phyloP scores from a whole-genome alignment of 345 rosid species.

The Balakata baccata region DNA sequence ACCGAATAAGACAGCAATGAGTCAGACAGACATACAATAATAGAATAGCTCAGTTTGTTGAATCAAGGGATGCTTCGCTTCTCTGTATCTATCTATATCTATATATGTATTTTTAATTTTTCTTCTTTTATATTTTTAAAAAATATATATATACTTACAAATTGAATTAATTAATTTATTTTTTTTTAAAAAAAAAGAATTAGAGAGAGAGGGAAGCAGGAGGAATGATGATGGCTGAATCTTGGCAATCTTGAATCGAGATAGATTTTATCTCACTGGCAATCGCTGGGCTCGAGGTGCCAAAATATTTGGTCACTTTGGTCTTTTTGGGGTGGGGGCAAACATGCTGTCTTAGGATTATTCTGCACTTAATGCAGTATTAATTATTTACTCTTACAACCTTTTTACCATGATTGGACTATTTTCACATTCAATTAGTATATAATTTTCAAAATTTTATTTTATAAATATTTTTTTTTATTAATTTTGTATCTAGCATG shows the following conservation, averaged over 20 bases:
- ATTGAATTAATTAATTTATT: no score
- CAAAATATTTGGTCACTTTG: constrained; percentile 11
- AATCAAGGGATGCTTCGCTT: constrained; percentile 54
- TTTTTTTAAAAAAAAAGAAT: no score
- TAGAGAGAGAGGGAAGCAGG: constrained; percentile 31
- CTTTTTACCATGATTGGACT: no score
- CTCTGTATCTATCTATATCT: not conserved
- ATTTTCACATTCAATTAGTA: no score
- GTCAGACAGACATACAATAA: constrained; percentile 22
- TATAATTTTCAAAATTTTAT: no score
- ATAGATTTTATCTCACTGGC: constrained; percentile 20
- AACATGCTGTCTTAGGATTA: no score
- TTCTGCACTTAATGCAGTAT: not conserved
- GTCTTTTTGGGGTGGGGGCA: constrained; percentile 6
- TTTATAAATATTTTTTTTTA: no score
- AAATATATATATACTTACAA: no score
- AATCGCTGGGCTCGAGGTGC: constrained; percentile 40
- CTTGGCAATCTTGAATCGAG: constrained; percentile 19
- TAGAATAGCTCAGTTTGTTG: constrained; percentile 35
- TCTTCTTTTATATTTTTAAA: constrained; percentile 5
- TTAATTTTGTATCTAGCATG: no score
- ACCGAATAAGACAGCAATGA: constrained; percentile 24
- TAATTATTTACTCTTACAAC: no score
- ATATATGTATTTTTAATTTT: not conserved
- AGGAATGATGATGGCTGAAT: constrained; percentile 34